Evolutionary conservation across 2,329 filamentous ascomycete genomes (phyloP).

Genomic region (Colletotrichum truncatum): DNA sequence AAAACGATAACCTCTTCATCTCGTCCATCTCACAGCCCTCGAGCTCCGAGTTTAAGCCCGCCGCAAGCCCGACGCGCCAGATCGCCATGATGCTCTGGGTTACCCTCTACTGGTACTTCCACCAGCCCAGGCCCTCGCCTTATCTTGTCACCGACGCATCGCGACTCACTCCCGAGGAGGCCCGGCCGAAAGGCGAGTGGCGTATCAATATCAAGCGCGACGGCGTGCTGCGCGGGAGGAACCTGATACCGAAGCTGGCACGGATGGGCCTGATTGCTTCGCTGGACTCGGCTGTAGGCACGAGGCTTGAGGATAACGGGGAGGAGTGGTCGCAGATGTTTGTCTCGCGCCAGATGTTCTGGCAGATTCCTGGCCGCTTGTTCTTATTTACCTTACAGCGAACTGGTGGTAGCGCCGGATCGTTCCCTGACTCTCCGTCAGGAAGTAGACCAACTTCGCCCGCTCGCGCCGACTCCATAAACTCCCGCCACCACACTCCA

Average conservation of each 20-base stretch:
- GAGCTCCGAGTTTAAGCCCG: constrained; percentile 80
- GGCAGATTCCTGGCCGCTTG: constrained; percentile 88
- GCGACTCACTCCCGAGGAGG: constrained; percentile 71
- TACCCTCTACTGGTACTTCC: constrained; percentile 97
- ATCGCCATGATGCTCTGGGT: constrained; percentile 98
- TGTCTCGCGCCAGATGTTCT: constrained; percentile 82
- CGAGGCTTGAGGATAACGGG: constrained; percentile 66
- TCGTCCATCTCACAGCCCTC: constrained; percentile 90
- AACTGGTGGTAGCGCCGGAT: constrained; percentile 43
- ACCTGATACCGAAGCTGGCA: constrained; percentile 89
- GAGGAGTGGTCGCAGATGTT: constrained; percentile 84
- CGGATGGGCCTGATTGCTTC: constrained; percentile 87
- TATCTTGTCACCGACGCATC: constrained; percentile 71
- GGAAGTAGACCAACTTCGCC: constrained; percentile 65
- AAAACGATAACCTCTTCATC: constrained; percentile 86
- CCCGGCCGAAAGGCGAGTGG: constrained; percentile 87
- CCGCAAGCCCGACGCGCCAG: constrained; percentile 83
- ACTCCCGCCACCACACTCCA: constrained; percentile 35
- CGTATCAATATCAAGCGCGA: constrained; percentile 84
- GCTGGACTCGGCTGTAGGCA: constrained; percentile 79
- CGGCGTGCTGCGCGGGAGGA: constrained; percentile 85
- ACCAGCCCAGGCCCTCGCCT: constrained; percentile 78
- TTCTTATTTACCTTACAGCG: constrained; percentile 89
- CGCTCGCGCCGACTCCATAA: constrained; percentile 41
- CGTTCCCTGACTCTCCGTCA: constrained; percentile 60